Percentiles rank a stretch among this genome's conserved stretches.
These are phyloP conservation scores for Trametes polyzona DNA, from an alignment of 1,284 basidiomycete species.

Conservation along the genomic window DNA sequence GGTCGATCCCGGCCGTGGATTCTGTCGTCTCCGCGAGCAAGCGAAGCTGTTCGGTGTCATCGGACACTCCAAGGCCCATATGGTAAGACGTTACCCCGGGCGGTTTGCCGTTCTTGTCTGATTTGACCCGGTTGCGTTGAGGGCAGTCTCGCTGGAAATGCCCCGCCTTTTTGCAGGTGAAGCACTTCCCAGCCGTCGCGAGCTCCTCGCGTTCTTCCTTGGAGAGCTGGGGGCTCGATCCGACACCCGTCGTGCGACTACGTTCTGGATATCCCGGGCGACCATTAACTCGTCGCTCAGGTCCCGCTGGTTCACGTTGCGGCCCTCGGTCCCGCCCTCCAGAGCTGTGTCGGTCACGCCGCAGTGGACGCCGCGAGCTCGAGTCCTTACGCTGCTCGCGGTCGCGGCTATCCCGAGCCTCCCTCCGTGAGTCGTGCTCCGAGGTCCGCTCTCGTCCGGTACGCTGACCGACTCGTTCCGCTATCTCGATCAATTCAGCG, in stretches of 20 bases:
- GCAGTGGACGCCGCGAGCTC: background rate
- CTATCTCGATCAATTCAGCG: constrained; percentile 22
- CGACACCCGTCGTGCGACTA: background rate
- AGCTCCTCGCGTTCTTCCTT: constrained; percentile 14
- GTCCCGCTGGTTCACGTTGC: too few relatives aligned
- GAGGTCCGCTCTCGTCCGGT: background rate
- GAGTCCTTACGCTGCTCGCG: background rate
- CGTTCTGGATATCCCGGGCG: background rate
- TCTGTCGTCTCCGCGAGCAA: background rate
- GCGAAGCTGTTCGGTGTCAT: background rate
- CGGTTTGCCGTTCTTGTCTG: background rate
- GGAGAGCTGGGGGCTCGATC: background rate
- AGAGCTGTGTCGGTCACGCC: too few relatives aligned
- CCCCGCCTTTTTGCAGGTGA: constrained; percentile 16
- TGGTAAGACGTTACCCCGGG: constrained; percentile 4
- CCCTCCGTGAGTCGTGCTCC: background rate
- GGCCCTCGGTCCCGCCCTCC: too few relatives aligned
- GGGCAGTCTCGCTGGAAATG: constrained; percentile 10
- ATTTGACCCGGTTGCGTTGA: background rate
- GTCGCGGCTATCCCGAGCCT: background rate
- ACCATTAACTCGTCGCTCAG: too few relatives aligned
- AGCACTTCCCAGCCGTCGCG: constrained; percentile 15
- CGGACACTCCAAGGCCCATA: background rate
- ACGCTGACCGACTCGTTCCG: constrained; percentile 3
- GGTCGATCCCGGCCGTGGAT: background rate